phyloP scores from a whole-genome alignment of 1,139 yeast species.

The Kluyveromyces sp. region DNA sequence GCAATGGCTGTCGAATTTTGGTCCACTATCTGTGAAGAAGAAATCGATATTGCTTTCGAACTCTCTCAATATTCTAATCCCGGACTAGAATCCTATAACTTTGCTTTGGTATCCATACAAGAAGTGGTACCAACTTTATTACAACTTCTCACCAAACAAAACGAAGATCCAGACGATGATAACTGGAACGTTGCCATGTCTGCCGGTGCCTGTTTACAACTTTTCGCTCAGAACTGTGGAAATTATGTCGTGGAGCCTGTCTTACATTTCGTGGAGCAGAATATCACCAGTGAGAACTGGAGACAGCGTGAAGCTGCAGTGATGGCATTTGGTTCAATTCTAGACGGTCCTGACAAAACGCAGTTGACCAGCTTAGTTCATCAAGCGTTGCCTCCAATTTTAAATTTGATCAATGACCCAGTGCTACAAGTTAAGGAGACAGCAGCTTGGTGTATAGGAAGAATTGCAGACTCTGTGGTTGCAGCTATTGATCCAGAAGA shows the following conservation, averaged over 20 bases:
- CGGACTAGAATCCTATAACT: constrained; percentile 46
- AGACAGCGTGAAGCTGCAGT: constrained; percentile 93
- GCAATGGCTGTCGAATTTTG: constrained; percentile 99
- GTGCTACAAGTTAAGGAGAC: constrained; percentile 88
- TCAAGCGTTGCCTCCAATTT: constrained; percentile 77
- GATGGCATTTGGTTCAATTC: constrained; percentile 96
- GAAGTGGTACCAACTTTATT: constrained; percentile 86
- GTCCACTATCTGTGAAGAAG: constrained; percentile 97
- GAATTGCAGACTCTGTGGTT: constrained; percentile 83
- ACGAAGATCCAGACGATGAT: constrained; percentile 84
- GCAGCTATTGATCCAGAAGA: constrained; percentile 62
- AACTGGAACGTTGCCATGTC: constrained; percentile 99
- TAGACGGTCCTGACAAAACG: constrained; percentile 86
- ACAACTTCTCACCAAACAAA: constrained; percentile 74
- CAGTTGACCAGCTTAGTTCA: constrained; percentile 61
- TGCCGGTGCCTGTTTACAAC: constrained; percentile 92
- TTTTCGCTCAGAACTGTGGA: constrained; percentile 87
- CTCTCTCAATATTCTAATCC: constrained; percentile 52
- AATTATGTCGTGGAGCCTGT: constrained; percentile 82
- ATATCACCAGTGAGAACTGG: constrained; percentile 62
- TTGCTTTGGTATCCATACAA: constrained; percentile 74
- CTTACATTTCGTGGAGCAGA: constrained; percentile 70
- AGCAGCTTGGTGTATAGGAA: constrained; percentile 96
- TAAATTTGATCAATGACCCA: constrained; percentile 64
- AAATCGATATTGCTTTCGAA: constrained; percentile 69